These are phyloP conservation scores for Neofusicoccum ribis DNA, from an alignment of 2,329 filamentous ascomycete species.

Conservation along the genomic window DNA sequence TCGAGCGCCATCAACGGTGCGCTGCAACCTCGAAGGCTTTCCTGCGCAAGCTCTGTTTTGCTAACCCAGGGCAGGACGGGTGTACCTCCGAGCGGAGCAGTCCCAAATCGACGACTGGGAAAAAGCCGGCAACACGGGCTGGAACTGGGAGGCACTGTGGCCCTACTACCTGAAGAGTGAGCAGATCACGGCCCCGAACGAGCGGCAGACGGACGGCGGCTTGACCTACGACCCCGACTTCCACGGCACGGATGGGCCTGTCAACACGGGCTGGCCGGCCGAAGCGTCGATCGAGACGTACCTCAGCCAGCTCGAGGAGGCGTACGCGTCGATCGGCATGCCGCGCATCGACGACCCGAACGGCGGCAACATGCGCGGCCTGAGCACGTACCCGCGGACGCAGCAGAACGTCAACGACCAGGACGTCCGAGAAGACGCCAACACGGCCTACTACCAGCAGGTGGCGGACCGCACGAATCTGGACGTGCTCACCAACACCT, in stretches of 20 bases:
- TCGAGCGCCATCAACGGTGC: constrained; percentile 40
- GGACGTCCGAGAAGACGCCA: constrained; percentile 42
- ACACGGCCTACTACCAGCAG: constrained; percentile 48
- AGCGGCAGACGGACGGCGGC: neutral
- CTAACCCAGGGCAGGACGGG: neutral
- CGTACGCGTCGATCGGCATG: constrained; percentile 32
- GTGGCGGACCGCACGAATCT: constrained; percentile 41
- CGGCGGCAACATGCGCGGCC: constrained; percentile 41
- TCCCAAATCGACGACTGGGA: constrained; percentile 20
- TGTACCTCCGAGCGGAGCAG: constrained; percentile 1
- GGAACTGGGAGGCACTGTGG: constrained; percentile 18
- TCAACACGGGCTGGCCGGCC: constrained; percentile 18
- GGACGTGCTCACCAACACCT: constrained; percentile 42
- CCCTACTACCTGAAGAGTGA: constrained; percentile 20
- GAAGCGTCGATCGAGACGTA: neutral
- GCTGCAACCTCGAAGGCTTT: neutral
- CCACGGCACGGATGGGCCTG: constrained; percentile 6
- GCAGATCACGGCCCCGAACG: neutral
- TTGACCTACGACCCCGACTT: neutral
- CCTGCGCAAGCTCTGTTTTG: neutral
- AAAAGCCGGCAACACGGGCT: constrained; percentile 9
- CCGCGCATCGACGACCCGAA: constrained; percentile 39
- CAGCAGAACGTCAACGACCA: constrained; percentile 29
- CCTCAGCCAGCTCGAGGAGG: constrained; percentile 30
- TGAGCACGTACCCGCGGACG: constrained; percentile 37